Evolutionary conservation across 1,284 basidiomycete species (phyloP).

Genomic region (Athelia psychrophila): DNA sequence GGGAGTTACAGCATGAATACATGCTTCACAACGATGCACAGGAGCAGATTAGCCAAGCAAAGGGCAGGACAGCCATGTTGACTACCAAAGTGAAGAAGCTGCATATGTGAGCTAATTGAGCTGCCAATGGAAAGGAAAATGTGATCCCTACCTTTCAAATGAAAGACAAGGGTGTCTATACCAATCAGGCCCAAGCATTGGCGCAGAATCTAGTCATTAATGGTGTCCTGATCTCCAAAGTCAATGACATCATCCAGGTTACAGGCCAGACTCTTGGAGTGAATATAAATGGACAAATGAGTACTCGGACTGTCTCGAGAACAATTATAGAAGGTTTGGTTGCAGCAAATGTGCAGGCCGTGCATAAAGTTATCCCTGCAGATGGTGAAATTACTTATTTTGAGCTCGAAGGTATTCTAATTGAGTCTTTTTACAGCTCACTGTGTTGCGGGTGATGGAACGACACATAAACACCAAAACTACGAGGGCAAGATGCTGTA

Average conservation of each 20-base stretch:
- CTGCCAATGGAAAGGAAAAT: background rate
- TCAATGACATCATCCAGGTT: background rate
- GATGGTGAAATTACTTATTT: conserved; percentile 6
- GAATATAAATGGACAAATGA: background rate
- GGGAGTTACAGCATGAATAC: background rate
- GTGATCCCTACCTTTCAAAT: background rate
- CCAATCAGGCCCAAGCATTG: background rate
- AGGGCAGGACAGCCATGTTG: background rate
- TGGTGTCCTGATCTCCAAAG: background rate
- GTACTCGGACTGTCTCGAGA: conserved; percentile 5
- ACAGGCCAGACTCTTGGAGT: background rate
- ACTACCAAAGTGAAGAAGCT: background rate
- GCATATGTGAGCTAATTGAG: background rate
- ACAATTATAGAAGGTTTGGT: conserved; percentile 15
- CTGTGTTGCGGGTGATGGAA: conserved; percentile 20
- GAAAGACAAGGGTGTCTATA: background rate
- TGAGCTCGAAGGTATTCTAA: background rate
- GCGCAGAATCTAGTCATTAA: background rate
- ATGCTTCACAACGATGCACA: background rate
- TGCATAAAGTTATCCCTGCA: conserved; percentile 8
- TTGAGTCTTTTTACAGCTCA: conserved; percentile 2
- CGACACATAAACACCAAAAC: conserved; percentile 17
- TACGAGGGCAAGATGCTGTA: conserved; percentile 13
- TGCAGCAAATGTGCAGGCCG: conserved; percentile 17
- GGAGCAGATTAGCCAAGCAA: background rate